Evolutionary conservation across 169 alveolate genomes (phyloP), one percentile per base, ranked within the genome.

Genomic region (Theileria luwenshuni): DNA sequence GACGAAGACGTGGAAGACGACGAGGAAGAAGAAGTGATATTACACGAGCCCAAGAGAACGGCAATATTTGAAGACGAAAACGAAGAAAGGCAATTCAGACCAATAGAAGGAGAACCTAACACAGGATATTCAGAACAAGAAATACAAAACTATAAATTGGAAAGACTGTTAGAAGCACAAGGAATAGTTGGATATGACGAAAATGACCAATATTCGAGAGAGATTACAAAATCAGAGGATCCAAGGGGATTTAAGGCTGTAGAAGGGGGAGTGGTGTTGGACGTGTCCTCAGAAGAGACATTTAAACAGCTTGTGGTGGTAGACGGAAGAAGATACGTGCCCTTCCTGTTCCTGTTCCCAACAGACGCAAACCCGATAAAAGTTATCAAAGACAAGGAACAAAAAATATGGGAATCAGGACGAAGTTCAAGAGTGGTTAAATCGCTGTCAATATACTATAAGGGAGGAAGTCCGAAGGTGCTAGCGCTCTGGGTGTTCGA

Each of bases 281-380:
- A 56, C 65, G 30, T 56, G 15, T 56, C 65, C 21, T 56, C 65
- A 21, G 38, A 38, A n/a, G 21, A 56, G 45, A 27, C 65, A 21
- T 27, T 15, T 38, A 21, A 15, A 21, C 23, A 56, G 33, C 23
- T 56, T 38, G 23, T 27, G 45, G 38, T 56, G 21, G 13, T 56
- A 0, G 65, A 56, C 32, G 65, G 65, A 56, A 15, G 47, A 23
- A 25, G 30, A 21, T 56, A 56, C 38, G 65, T 21, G 17, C 65
- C 65, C 43, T 56, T 56, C 65, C 23, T 56, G 38, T 56, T 56
- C 65, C 65, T 56, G 15, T n/a, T 21, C 23, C 47, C 65, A 28
- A 15, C 23, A 15, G 25, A n/a, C 21, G 32, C 23, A 38, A 15
- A 38, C 21, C 25, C 25, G n/a, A 56, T 56, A 27, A 15, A 38